Base-by-base conservation (phyloP, 208 protist species). In the Leptomonas pyrrhocoris region DNA sequence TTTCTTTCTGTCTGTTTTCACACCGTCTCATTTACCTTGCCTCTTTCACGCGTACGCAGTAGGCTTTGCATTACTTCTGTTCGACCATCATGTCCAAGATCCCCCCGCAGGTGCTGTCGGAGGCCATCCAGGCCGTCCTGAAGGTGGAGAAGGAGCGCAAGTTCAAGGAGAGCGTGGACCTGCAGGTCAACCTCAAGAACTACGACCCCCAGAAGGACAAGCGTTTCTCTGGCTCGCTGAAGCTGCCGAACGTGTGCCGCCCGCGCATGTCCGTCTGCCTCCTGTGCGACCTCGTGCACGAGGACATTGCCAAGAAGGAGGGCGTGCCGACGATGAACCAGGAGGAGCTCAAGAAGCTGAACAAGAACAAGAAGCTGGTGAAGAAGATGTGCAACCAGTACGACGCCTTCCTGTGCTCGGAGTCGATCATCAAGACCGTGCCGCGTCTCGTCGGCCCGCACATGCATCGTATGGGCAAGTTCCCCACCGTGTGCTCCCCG, bases 351-450 rank as follows among this genome's bases (percentile, higher is more conserved):
- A 99, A 99, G 91, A 98, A 98, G 86, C 87, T 99, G 61, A 99
- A 99, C 92, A 99, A 99, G 94, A 98, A 99, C 90, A 99, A 99
- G 93, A 99, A 99, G 96, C 81, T 97, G 18, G 94, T 99, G 75
- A 99, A 99, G 95, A 99, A 99, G 88, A 94, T 99, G 88, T 98
- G 97, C 82, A 91, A 97, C 82, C 88, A 97, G 82, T 99, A 99
- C 94, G 94, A 99, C 86, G 94, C 96, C 72, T 99, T 99, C 98
- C 86, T 99, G 23, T 93, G 88, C 78, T 93, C 88, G 43, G 96
- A 99, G 73, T 93, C 96, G 18, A 87, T 99, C 65, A 98, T 99
- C 90, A 98, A 98, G 86, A 96, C 97, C 67, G 97, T 99, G 64
- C 98, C 72, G 72, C 86, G 87, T 82, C 84, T 96, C 49, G 87